Evolutionary conservation across 2,329 filamentous ascomycete genomes (phyloP), one percentile per base, ranked within the genome.

Genomic region (Trichoderma sp.): DNA sequence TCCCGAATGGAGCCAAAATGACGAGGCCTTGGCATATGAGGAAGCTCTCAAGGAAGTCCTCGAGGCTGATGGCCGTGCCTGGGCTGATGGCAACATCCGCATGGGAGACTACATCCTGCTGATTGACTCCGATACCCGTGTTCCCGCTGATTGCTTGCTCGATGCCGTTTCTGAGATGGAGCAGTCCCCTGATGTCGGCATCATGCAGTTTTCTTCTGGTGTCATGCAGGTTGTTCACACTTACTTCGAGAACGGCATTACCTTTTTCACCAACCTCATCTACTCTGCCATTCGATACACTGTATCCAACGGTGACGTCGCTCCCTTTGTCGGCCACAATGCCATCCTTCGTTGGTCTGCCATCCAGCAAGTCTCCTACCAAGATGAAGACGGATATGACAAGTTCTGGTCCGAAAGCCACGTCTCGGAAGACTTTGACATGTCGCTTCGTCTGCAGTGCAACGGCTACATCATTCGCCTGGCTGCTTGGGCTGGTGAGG

Each of bases 21-120:
- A 92, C 68, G 90, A 92, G 76, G 86, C 86, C 7, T 79, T 83
- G 68, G 89, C 88, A 1, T 93, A 93, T 74, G 85, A 89, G 76
- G 78, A 83, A 73, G 84, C 87, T 69, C 83, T 94, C 50, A 85
- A 87, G 71, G 85, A 90, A 68, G 86, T 90, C 19, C 83, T 94
- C 42, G 84, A 89, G 56, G 87, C 89, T 58, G 84, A 91, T 67
- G 88, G 89, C 19, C 87, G 89, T 32, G 90, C 90, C 32, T 92
- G 90, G 90, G 92, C 92, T 19, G 92, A 93, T 75, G 93, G 92
- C 70, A 93, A 95, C 78, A 90, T 97, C 72, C 91, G 92, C 61
- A 83, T 96, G 25, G 93, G 93, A 67, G 92, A 96, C 79, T 94
- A 93, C 78, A 92, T 94, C 69, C 74, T 80, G 13, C 74, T 94